Percentiles rank a stretch among this genome's conserved stretches.
Evolutionary conservation across 805 yeast species (phyloP).

Genomic region (Kregervanrija fluxuum): DNA sequence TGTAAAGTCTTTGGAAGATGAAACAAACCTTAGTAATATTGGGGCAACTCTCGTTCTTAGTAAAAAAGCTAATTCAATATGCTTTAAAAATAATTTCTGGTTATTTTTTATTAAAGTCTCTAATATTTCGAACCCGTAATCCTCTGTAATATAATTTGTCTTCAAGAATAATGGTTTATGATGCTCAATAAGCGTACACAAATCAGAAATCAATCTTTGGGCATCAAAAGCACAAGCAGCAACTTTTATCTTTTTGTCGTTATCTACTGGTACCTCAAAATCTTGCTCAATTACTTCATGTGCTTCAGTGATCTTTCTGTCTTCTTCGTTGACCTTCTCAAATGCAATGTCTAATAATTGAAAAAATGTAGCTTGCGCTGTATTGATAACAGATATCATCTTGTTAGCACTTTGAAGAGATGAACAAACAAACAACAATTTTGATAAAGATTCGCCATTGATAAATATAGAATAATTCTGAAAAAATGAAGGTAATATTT

Average conservation of each 20-base stretch:
- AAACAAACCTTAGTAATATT: conserved; percentile 57
- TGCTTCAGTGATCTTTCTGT: conserved; percentile 21
- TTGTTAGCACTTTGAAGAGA: conserved; percentile 62
- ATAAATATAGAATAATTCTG: conserved; percentile 54
- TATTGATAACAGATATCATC: conserved; percentile 71
- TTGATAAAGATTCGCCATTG: conserved; percentile 47
- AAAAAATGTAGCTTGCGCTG: conserved; percentile 90
- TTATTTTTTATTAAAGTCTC: conserved; percentile 74
- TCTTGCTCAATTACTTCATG: conserved; percentile 24
- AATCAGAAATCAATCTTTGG: conserved; percentile 59
- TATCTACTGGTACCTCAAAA: conserved; percentile 38
- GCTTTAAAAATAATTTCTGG: conserved; percentile 43
- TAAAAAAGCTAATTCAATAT: conserved; percentile 58
- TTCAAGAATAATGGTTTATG: conserved; percentile 49
- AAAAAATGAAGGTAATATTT: conserved; percentile 69
- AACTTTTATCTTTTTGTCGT: conserved; percentile 35
- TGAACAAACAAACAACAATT: conserved; percentile 62
- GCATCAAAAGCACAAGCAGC: conserved; percentile 61
- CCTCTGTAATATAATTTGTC: conserved; percentile 45
- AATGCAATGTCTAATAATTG: conserved; percentile 75
- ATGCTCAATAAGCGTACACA: conserved; percentile 60
- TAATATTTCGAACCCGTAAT: conserved; percentile 72
- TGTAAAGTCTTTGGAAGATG: conserved; percentile 54
- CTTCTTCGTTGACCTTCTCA: conserved; percentile 51
- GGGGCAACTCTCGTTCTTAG: conserved; percentile 71